A percentile compares a stretch with the other conserved stretches of the same genome.
These are phyloP conservation scores for Spathaspora arborariae DNA, from an alignment of 805 yeast species.

Conservation along the genomic window DNA sequence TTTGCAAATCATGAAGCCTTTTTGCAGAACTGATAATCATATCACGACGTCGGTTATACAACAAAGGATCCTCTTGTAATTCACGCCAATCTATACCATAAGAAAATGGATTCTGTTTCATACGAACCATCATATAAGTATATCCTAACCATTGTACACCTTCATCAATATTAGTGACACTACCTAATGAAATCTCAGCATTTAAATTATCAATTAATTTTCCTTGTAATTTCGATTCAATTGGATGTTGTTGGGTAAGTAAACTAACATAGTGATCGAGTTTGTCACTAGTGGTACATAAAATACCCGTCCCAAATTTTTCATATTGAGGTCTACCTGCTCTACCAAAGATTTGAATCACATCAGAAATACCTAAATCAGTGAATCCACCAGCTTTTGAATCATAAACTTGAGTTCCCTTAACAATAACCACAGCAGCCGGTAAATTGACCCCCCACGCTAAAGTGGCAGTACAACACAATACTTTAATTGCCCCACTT, in stretches of 20 bases:
- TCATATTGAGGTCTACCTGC: conserved; percentile 99
- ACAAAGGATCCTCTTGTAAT: conserved; percentile 73
- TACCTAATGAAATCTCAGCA: conserved; percentile 94
- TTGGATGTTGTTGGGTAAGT: conserved; percentile 92
- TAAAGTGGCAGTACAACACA: conserved; percentile 93
- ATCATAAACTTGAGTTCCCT: conserved; percentile 95
- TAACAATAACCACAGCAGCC: conserved; percentile 94
- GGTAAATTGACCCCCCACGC: conserved; percentile 99
- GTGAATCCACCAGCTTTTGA: conserved; percentile 91
- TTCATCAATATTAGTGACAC: conserved; percentile 90
- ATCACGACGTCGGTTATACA: conserved; percentile 67
- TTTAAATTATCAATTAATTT: conserved; percentile 88
- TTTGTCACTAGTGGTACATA: conserved; percentile 78
- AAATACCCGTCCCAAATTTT: conserved; percentile 84
- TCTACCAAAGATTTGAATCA: conserved; percentile 96
- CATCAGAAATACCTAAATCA: conserved; percentile 94
- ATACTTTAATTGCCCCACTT: conserved; percentile 79
- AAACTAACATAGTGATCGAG: conserved; percentile 86
- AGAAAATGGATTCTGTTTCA: conserved; percentile 89
- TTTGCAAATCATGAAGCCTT: conserved; percentile 78
- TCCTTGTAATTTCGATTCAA: conserved; percentile 76
- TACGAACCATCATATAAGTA: conserved; percentile 88
- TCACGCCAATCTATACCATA: conserved; percentile 92
- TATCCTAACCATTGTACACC: conserved; percentile 98
- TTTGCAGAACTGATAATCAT: conserved; percentile 80